Evolutionary conservation across 106 monocot genomes (phyloP), one percentile per base, ranked within the genome.

Genomic region (Allium fistulosum): DNA sequence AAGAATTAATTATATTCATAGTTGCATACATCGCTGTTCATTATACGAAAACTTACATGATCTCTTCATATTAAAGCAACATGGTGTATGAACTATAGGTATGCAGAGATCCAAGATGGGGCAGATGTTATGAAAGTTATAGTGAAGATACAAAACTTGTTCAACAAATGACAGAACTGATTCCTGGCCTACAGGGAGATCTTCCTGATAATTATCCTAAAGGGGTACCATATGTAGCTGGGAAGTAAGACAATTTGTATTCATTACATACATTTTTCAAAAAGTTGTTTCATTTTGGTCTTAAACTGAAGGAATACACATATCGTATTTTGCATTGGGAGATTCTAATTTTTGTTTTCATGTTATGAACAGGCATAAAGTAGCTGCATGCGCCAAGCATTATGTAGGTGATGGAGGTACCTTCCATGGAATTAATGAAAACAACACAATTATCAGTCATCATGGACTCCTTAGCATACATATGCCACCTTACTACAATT

Each of bases 341-440:
- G 15, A 12, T 55, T 53, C 15, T 15, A 55, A 55, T 55, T 55
- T 15, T 4, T 55, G 11, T 12, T 55, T 15, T 55, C 3, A 5
- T 55, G 15, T 55, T 55, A 9, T 66, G 51, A 46, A 53, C 74
- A 84, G 88, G 69, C 71, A 85, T 60, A 88, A 88, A 27, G 89
- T 90, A 46, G 80, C 61, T n/a, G 89, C 82, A 9, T 85, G 89
- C 49, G 82, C 89, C 49, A 92, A 92, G 74, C 91, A 92, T 57
- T 92, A 69, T 68, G 88, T 83, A 18, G 88, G 88, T 8, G 88
- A 85, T 55, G 92, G 92, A 26, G 92, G 92, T 9, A 93, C 92
- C 6, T 68, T 80, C 1, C 55, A 79, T 4, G 92, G 92, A 14
- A 79, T 93, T 66, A 77, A 93, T 68, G 92, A 85, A 64, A 83